Percentiles rank a stretch among this genome's conserved stretches.
phyloP scores from a whole-genome alignment of 2,329 filamentous ascomycete genomes.

The Cladorrhinum sp. region DNA sequence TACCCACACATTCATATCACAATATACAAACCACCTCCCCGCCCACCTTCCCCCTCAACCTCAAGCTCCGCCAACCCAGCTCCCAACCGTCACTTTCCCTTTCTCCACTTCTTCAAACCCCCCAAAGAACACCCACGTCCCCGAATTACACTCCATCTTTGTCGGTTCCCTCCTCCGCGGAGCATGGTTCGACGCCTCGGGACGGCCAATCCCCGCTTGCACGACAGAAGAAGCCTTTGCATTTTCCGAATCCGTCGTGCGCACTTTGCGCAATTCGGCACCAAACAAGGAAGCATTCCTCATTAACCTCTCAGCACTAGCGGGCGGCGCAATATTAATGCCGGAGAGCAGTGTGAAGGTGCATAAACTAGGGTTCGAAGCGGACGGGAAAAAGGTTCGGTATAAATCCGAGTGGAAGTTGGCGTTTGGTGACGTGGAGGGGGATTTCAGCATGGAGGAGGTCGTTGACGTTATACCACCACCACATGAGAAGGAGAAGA shows the following conservation, averaged over 20 bases:
- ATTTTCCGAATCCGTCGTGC: constrained; percentile 52
- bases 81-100: background rate
- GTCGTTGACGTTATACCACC: constrained; percentile 36
- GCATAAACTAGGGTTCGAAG: constrained; percentile 42
- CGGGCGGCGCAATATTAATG: constrained; percentile 52
- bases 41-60: background rate
- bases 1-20: background rate
- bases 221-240: constrained; percentile 52
- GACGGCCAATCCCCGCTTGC: constrained; percentile 42
- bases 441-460: constrained; percentile 52
- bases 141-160: constrained; percentile 55
- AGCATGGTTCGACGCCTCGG: constrained; percentile 50
- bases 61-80: background rate
- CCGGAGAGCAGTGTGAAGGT: constrained; percentile 40
- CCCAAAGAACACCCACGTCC: constrained; percentile 53
- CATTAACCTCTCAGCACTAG: constrained; percentile 57
- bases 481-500: constrained; percentile 36
- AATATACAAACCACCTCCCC: background rate
- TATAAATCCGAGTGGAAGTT: constrained; percentile 57
- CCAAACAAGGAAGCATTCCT: constrained; percentile 54
- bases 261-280: constrained; percentile 50
- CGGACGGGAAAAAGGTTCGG: constrained; percentile 36
- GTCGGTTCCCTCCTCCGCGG: constrained; percentile 48
- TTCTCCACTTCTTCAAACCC: constrained; percentile 2
- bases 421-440: constrained; percentile 50